Evolutionary conservation across 2,329 filamentous ascomycete genomes (phyloP).

Genomic region (Aspergillus sp.): DNA sequence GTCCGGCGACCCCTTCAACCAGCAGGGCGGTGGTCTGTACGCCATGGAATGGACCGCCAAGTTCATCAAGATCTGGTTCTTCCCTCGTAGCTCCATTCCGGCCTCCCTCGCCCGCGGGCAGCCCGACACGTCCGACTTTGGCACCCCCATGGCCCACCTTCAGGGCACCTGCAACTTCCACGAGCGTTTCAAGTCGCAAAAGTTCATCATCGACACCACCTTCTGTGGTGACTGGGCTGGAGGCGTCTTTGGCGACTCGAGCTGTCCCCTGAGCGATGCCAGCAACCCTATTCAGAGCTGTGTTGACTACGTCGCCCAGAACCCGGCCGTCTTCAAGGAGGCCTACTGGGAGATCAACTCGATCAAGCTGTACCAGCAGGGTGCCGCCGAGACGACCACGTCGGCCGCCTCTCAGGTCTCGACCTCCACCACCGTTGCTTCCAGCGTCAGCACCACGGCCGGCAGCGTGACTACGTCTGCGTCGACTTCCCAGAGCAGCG

Average conservation of each 20-base stretch:
- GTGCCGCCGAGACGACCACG: constrained; percentile 12
- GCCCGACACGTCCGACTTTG: constrained; percentile 48
- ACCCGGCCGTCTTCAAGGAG: constrained; percentile 68
- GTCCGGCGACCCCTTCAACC: constrained; percentile 57
- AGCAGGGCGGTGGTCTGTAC: constrained; percentile 48
- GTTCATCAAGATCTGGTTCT: constrained; percentile 54
- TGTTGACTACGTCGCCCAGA: constrained; percentile 67
- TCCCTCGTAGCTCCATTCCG: constrained; percentile 46
- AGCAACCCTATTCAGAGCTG: constrained; percentile 65
- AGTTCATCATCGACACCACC: constrained; percentile 51
- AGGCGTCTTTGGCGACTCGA: constrained; percentile 46
- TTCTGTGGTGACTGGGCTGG: constrained; percentile 60
- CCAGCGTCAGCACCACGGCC: no score
- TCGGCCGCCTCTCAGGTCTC: neutral
- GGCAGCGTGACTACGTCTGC: constrained; percentile 1
- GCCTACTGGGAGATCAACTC: constrained; percentile 78
- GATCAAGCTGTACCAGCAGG: constrained; percentile 60
- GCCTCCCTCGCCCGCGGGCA: constrained; percentile 41
- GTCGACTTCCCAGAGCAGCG: neutral
- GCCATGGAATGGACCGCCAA: constrained; percentile 49
- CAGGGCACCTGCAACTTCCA: constrained; percentile 41
- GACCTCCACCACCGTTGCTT: constrained; percentile 3
- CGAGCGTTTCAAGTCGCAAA: constrained; percentile 40
- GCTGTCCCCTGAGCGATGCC: constrained; percentile 58
- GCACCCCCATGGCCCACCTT: constrained; percentile 46